Percentiles rank a stretch among this genome's conserved stretches.
Evolutionary conservation across 148 eudicot species (phyloP).

Genomic region (Suaeda aralocaspica): DNA sequence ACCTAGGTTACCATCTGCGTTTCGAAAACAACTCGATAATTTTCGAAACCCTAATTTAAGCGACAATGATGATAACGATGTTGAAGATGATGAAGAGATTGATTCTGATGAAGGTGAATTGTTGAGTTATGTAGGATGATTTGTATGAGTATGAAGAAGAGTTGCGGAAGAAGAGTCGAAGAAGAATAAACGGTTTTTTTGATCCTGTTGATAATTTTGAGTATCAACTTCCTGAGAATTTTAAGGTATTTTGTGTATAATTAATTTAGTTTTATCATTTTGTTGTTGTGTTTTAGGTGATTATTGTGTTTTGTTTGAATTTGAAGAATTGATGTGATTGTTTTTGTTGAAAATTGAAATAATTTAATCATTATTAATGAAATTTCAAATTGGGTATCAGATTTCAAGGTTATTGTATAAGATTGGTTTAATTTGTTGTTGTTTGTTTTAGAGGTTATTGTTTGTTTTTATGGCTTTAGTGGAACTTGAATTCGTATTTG

Average conservation of each 20-base stretch:
- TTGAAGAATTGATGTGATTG: background rate
- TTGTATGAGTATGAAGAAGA: constrained; percentile 73
- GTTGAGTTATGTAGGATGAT: constrained; percentile 24
- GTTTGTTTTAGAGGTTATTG: no score
- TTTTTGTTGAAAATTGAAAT: no score
- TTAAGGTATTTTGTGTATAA: constrained; percentile 49
- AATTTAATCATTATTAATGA: no score
- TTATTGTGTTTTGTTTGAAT: background rate
- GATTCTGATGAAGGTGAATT: constrained; percentile 38
- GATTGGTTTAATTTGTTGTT: no score
- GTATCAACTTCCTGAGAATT: constrained; percentile 66
- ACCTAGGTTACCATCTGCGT: constrained; percentile 59
- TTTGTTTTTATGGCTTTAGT: no score
- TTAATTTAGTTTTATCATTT: background rate
- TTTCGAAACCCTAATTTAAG: constrained; percentile 21
- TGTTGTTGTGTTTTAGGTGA: background rate
- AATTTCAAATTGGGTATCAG: no score
- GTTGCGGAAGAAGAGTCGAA: constrained; percentile 63
- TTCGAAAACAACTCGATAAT: constrained; percentile 44
- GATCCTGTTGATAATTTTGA: constrained; percentile 66
- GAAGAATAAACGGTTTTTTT: constrained; percentile 59
- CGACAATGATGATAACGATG: constrained; percentile 14
- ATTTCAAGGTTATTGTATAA: no score
- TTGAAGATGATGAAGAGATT: constrained; percentile 46
- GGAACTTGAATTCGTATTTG: no score